Percentiles rank a stretch among this genome's conserved stretches.
Evolutionary conservation across 2,329 filamentous ascomycete species (phyloP).

Genomic region (Fusarium sp.): DNA sequence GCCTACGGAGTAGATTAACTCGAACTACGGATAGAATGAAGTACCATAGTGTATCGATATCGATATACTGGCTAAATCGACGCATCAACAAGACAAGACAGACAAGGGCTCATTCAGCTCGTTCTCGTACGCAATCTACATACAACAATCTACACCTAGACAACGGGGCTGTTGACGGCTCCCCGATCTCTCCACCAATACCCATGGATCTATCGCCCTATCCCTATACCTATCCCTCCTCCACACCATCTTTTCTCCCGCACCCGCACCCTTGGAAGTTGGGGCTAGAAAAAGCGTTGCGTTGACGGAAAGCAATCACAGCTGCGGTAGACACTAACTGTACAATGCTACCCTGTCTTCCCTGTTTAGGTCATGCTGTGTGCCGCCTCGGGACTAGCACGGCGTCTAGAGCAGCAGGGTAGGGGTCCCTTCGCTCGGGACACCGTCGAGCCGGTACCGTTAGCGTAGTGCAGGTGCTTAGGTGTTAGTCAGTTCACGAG

Average conservation of each 20-base stretch:
- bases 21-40: constrained; percentile 14
- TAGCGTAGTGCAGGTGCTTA: not conserved
- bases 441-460: constrained; percentile 25
- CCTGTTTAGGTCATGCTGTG: constrained; percentile 34
- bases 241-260: constrained; percentile 15
- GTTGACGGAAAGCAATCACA: constrained; percentile 34
- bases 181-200: constrained; percentile 38
- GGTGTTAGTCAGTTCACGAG: constrained; percentile 10
- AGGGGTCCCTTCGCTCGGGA: constrained; percentile 31
- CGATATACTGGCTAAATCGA: no score
- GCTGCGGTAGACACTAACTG: constrained; percentile 6
- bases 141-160: not conserved
- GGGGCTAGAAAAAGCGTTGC: constrained; percentile 33
- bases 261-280: constrained; percentile 26
- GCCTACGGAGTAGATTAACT: constrained; percentile 9
- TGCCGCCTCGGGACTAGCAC: constrained; percentile 33
- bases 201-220: not conserved
- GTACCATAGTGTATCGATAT: not conserved
- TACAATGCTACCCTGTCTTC: constrained; percentile 33
- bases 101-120: not conserved
- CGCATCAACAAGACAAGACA: not conserved
- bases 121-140: no score
- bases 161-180: constrained; percentile 26
- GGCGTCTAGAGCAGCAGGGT: constrained; percentile 16
- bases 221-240: not conserved